Conservation (phyloP, 139 green algal genomes). For the Parachlorella kessleri region DNA sequence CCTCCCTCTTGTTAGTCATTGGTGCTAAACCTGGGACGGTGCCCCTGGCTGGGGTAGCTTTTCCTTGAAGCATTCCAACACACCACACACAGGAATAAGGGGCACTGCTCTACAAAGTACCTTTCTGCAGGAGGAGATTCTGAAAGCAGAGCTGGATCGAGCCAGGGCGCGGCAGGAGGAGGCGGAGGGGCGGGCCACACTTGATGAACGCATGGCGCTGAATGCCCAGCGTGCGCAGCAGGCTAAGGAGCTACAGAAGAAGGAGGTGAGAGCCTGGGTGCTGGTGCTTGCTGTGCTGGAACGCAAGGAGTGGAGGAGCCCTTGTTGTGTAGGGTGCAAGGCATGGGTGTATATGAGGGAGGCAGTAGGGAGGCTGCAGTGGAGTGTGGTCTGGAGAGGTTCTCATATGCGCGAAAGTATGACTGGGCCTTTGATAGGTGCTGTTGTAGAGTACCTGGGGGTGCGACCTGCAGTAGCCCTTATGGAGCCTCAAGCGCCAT, state of each 20-base stretch:
- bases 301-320: too few relatives aligned
- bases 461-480: too few relatives aligned
- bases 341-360: background rate
- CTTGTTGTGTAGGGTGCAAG: background rate
- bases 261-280: conserved; percentile 34
- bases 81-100: background rate
- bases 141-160: conserved; percentile 44
- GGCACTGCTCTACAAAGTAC: background rate
- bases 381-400: background rate
- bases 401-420: background rate
- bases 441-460: too few relatives aligned
- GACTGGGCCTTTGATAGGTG: background rate
- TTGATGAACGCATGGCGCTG: conserved; percentile 55
- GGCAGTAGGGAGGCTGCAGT: background rate
- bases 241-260: conserved; percentile 46
- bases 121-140: conserved; percentile 53
- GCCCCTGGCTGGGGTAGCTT: background rate
- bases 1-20: too few relatives aligned
- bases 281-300: background rate
- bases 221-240: conserved; percentile 51
- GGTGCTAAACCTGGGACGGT: background rate
- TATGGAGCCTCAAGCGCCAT: too few relatives aligned
- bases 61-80: background rate
- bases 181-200: conserved; percentile 50
- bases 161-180: conserved; percentile 43